Evolutionary conservation across 306 rosid species (phyloP), one percentile per base, ranked within the genome.

Genomic region (Acacia crassicarpa): DNA sequence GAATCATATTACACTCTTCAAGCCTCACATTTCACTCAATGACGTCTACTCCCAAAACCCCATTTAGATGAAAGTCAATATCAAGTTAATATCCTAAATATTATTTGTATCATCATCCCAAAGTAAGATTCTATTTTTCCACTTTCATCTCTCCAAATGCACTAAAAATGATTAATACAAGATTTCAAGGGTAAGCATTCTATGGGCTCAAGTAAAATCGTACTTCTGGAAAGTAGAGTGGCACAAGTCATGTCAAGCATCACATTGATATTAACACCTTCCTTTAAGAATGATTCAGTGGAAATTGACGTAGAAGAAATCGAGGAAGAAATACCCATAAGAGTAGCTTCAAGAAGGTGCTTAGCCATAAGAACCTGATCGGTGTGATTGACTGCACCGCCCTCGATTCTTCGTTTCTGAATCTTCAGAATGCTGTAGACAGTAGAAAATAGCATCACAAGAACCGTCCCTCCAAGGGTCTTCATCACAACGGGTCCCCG

Each of bases 321-420:
- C 6, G 4, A 40, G 13, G 45, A 53, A 56, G 2, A 27, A 14
- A 82, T 87, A 95, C 99, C 99, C 98, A 93, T 88, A 53, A 92
- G 94, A 53, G 99, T 95, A 59, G 93, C 89, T 88, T 95, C 97
- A 17, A 93, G 98, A 66, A 93, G 93, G 49, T 91, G 94, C 62
- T 87, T 92, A 79, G 92, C 90, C 97, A 95, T 85, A 76, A 95
- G 97, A 85, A 95, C 88, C 90, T 95, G 99, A 95, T 95, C 93
- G 87, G 99, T 92, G 48, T 94, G 97, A 78, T 83, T 91, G 70
- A 78, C 59, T 41, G 71, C 80, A 19, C 72, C 96, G n/a, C 86
- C 93, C 22, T 87, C 91, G 82, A 86, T 81, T 91, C 85, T 83
- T 32, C 92, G 94, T 43, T 80, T 87, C 81, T 83, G 89, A 91